Conservation (phyloP, 1,284 basidiomycete species). For the Amylostereum areolatum region DNA sequence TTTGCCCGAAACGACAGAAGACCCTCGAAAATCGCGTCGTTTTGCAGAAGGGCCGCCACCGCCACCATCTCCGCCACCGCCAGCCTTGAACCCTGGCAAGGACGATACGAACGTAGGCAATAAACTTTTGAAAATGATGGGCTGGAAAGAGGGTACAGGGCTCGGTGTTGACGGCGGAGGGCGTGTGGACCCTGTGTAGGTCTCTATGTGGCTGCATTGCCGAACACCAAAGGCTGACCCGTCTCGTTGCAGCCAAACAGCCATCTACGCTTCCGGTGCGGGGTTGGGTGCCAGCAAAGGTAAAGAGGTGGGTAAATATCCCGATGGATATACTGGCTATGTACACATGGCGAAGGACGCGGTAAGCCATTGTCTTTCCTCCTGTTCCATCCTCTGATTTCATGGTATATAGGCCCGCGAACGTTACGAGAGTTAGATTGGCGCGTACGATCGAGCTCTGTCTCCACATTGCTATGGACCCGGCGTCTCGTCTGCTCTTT, state of each 20-base stretch:
- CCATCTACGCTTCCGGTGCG: constrained; percentile 80
- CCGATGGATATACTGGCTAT: constrained; percentile 67
- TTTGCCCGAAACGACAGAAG: constrained; percentile 41
- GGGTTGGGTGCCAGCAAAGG: constrained; percentile 87
- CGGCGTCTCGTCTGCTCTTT: no score
- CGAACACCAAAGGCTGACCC: constrained; percentile 8
- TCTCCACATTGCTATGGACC: no score
- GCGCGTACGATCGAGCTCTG: no score
- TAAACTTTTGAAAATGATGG: constrained; percentile 92
- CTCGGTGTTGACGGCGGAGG: constrained; percentile 78
- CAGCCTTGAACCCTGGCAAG: constrained; percentile 58
- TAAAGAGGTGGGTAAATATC: constrained; percentile 73
- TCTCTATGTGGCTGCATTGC: constrained; percentile 10
- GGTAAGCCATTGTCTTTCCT: constrained; percentile 14
- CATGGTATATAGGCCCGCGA: no score
- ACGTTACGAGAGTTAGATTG: no score
- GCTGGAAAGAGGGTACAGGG: constrained; percentile 88
- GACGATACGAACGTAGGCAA: constrained; percentile 85
- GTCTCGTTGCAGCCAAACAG: constrained; percentile 50
- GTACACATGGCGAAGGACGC: constrained; percentile 69
- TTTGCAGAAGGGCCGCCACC: constrained; percentile 55
- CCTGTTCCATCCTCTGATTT: no score
- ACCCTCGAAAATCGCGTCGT: constrained; percentile 35
- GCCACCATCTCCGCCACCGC: constrained; percentile 56
- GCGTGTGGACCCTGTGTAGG: constrained; percentile 79